These are phyloP conservation scores for Biancaea sappan DNA, from an alignment of 306 rosid species.

Conservation along the genomic window DNA sequence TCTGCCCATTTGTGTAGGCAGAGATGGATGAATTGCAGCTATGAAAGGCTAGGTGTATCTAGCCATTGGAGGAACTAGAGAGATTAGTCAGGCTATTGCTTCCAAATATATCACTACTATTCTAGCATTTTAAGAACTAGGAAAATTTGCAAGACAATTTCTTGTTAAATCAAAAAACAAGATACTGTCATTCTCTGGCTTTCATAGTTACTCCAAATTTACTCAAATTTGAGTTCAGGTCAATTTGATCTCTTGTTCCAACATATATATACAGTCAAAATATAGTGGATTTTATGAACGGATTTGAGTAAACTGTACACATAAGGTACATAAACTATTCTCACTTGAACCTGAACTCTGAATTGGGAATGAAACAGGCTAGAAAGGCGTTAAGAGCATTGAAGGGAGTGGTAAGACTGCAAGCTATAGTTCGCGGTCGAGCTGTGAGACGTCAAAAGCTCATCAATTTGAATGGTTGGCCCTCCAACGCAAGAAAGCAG, in stretches of 20 bases:
- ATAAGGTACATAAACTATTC: not conserved
- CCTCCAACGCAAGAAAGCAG: slow-evolving; percentile 31
- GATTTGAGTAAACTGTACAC: not conserved
- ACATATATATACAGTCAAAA: slow-evolving; percentile 11
- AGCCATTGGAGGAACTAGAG: not conserved
- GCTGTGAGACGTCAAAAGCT: slow-evolving; percentile 64
- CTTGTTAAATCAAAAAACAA: not conserved
- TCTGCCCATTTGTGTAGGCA: not conserved
- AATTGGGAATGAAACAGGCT: slow-evolving; percentile 57
- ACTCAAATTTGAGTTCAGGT: not conserved
- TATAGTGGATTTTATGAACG: not conserved
- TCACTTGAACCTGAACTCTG: slow-evolving; percentile 21
- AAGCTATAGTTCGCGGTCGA: slow-evolving; percentile 83
- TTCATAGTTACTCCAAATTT: not conserved
- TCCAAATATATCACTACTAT: not conserved
- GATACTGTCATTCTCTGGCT: slow-evolving; percentile 3
- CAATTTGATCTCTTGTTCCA: slow-evolving; percentile 23
- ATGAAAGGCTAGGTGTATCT: not conserved
- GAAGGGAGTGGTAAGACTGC: slow-evolving; percentile 81
- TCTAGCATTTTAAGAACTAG: not conserved
- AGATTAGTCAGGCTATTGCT: not conserved
- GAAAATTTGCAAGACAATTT: not conserved
- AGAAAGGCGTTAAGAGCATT: slow-evolving; percentile 83
- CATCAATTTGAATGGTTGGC: slow-evolving; percentile 33
- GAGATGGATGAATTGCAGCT: not conserved